Evolutionary conservation across 2,329 filamentous ascomycete genomes (phyloP).

Genomic region (Endoconidiophora laricicola): DNA sequence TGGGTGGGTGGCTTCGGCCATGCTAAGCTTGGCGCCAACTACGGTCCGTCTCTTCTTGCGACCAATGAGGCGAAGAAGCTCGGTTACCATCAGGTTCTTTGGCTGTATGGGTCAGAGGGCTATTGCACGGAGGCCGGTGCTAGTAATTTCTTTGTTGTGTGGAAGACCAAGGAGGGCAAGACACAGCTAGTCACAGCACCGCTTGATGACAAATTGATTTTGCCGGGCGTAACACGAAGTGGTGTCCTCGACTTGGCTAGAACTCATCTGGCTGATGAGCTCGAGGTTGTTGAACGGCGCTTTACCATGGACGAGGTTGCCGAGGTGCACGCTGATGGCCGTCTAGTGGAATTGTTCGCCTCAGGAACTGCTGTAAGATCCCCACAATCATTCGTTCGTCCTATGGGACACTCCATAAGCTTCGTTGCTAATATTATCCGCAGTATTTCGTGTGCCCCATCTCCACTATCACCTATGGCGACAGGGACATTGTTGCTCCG

Average conservation of each 20-base stretch:
- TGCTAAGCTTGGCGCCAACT: slow-evolving; percentile 87
- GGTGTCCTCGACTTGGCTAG: slow-evolving; percentile 60
- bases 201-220: slow-evolving; percentile 64
- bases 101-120: slow-evolving; percentile 66
- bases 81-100: slow-evolving; percentile 84
- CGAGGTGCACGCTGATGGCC: slow-evolving; percentile 55
- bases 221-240: slow-evolving; percentile 75
- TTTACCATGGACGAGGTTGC: slow-evolving; percentile 69
- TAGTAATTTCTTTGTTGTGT: slow-evolving; percentile 81
- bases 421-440: slow-evolving; percentile 14
- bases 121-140: slow-evolving; percentile 83
- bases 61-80: slow-evolving; percentile 54
- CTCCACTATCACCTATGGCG: slow-evolving; percentile 50
- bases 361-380: slow-evolving; percentile 65
- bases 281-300: slow-evolving; percentile 64
- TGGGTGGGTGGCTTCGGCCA: slow-evolving; percentile 90
- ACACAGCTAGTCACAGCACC: slow-evolving; percentile 68
- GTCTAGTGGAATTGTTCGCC: slow-evolving; percentile 71
- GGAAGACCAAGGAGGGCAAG: slow-evolving; percentile 45
- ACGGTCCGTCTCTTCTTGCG: slow-evolving; percentile 67
- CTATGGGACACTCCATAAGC: neutral
- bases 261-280: slow-evolving; percentile 38
- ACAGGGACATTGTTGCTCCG: slow-evolving; percentile 44
- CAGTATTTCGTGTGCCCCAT: slow-evolving; percentile 57
- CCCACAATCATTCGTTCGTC: neutral